Conservation (phyloP, 768 basidiomycete species). For the Auriculariales sp. region DNA sequence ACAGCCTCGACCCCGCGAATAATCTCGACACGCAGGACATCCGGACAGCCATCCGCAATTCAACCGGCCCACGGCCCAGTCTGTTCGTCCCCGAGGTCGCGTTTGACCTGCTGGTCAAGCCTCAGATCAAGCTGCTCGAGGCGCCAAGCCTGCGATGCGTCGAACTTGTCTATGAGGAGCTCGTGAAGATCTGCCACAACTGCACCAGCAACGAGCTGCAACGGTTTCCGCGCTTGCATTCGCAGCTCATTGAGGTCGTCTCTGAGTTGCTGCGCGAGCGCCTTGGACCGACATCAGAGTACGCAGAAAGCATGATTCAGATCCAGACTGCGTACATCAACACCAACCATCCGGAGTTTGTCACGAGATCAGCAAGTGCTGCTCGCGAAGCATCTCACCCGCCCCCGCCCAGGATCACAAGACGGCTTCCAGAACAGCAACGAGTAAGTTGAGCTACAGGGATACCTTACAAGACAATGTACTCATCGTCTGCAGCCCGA, state of each 20-base stretch:
- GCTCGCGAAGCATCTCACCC: conserved; percentile 16
- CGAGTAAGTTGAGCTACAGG: conserved; percentile 31
- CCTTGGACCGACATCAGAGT: conserved; percentile 92
- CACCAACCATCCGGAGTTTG: conserved; percentile 94
- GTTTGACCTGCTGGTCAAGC: conserved; percentile 92
- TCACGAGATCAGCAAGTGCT: conserved; percentile 57
- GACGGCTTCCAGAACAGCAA: conserved; percentile 21
- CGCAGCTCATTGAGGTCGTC: conserved; percentile 91
- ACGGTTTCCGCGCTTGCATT: conserved; percentile 86
- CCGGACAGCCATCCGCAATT: conserved; percentile 94
- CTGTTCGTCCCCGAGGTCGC: conserved; percentile 95
- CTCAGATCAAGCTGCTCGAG: conserved; percentile 93
- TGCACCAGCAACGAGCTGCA: conserved; percentile 94
- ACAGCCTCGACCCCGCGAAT: conserved; percentile 76
- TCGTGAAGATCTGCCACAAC: conserved; percentile 98
- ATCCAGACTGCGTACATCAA: conserved; percentile 99
- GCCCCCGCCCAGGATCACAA: conserved; percentile 28
- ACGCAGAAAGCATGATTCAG: conserved; percentile 85
- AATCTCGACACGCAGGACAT: conserved; percentile 92
- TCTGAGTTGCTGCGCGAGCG: conserved; percentile 91
- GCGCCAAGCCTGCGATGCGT: conserved; percentile 91
- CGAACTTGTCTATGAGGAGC: conserved; percentile 94
- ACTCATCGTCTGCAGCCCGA: conserved; percentile 31
- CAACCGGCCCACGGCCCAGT: conserved; percentile 91
- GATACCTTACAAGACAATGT: conserved; percentile 10